Evolutionary conservation across 2,329 filamentous ascomycete species (phyloP), one percentile per base, ranked within the genome.

Genomic region (Apiospora hydei): DNA sequence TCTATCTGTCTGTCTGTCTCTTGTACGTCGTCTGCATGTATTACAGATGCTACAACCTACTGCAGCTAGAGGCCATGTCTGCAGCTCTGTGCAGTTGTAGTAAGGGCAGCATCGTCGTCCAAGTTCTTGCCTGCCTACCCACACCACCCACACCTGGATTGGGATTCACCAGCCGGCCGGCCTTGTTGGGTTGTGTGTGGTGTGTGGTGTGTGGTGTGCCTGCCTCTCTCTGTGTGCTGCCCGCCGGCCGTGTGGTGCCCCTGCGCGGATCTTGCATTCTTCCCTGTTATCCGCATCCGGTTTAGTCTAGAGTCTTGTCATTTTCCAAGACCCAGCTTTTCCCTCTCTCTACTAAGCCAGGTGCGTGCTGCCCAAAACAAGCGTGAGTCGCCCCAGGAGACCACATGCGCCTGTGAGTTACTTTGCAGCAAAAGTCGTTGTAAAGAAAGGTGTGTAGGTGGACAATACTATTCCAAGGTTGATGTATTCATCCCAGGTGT

Each of bases 191-290:
- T 38, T 38, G 26, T 30, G 24, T 30, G n/a, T 24, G 2, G 24
- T 53, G 51, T 30, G n/a, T 24, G 2, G 24, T 53, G 51, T 30
- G n/a, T 24, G 2, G 24, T 53, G 51, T 53, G 47, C 24, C 24
- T 53, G 49, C 26, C 11, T 44, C 43, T 44, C 11, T 44, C 43
- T 44, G 18, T 46, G 21, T 49, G 46, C 18, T 8, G 21, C 18
- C 18, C 34, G 53, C 53, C 53, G 53, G 53, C 53, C 53, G 53
- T 61, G 53, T 38, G 53, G 53, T 61, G 53, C 53, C 53, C 53
- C 53, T 61, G 53, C 53, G 53, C 53, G 53, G 53, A 61, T 61
- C 53, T 61, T 61, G 53, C 53, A 61, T 61, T 38, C 51, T 61
- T 61, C 53, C 51, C 30, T 38, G 53, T 38, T 38, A 61, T 38